phyloP scores from a whole-genome alignment of 768 basidiomycete genomes.

The Pulveroboletus sp. region DNA sequence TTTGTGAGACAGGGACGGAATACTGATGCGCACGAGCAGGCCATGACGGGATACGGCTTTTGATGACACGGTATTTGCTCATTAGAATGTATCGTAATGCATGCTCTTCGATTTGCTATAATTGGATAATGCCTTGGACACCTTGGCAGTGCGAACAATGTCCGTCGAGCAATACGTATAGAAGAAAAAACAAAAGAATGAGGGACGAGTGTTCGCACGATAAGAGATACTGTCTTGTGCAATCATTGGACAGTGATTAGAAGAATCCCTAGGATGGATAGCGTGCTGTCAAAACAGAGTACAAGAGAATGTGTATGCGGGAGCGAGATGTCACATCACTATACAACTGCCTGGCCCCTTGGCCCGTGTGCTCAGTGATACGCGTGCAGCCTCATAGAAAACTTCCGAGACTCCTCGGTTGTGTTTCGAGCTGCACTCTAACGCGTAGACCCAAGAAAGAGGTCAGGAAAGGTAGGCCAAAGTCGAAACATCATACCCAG shows the following conservation, averaged over 20 bases:
- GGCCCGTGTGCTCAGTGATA: conserved; percentile 70
- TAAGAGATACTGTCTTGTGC: not conserved
- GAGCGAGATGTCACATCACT: conserved; percentile 45
- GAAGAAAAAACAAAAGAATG: not conserved
- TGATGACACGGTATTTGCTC: conserved; percentile 12
- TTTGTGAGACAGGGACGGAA: not conserved
- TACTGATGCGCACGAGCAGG: conserved; percentile 29
- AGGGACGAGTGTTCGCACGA: not conserved
- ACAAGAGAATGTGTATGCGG: not conserved
- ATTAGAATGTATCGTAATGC: conserved; percentile 25
- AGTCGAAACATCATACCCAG: conserved; percentile 55
- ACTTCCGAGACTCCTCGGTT: conserved; percentile 93
- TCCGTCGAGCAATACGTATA: conserved; percentile 12
- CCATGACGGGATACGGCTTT: conserved; percentile 60
- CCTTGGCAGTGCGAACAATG: not conserved
- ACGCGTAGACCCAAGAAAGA: not conserved
- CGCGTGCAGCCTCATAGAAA: conserved; percentile 86
- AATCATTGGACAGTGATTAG: conserved; percentile 17
- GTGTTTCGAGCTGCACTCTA: conserved; percentile 97
- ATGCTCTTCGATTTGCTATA: conserved; percentile 22
- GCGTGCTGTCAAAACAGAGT: conserved; percentile 2
- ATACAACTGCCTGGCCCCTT: conserved; percentile 60
- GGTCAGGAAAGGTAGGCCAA: not conserved
- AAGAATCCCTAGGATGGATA: conserved; percentile 17
- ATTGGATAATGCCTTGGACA: conserved; percentile 17